These are phyloP conservation scores for Coccomyxa sp. DNA, from an alignment of 139 green algal genomes.

Conservation along the genomic window DNA sequence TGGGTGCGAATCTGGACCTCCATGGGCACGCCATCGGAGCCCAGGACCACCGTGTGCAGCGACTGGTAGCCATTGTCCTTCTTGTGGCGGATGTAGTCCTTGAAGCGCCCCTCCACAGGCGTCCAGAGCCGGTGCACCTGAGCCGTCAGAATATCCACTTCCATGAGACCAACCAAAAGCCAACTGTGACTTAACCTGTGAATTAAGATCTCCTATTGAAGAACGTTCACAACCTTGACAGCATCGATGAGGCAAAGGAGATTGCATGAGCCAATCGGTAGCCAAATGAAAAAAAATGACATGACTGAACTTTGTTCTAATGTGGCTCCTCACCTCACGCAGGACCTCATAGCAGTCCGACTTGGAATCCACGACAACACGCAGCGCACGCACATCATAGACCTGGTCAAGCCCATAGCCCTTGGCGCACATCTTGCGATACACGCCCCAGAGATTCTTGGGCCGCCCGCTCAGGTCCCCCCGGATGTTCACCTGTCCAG, in stretches of 20 bases:
- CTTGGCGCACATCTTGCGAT: conserved; percentile 75
- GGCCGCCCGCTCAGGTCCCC: conserved; percentile 81
- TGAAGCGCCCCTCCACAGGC: conserved; percentile 48
- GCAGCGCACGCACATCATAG: conserved; percentile 77
- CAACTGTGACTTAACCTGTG: not conserved
- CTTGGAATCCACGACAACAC: conserved; percentile 80
- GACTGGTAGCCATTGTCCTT: conserved; percentile 93
- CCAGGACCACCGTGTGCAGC: conserved; percentile 66
- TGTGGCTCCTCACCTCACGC: conserved; percentile 51
- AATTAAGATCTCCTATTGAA: not conserved
- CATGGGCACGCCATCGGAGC: conserved; percentile 39
- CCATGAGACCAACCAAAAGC: not conserved
- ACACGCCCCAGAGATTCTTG: conserved; percentile 92
- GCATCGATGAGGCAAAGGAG: not conserved
- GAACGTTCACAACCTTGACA: not conserved
- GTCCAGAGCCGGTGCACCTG: conserved; percentile 39
- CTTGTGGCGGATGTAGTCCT: conserved; percentile 84
- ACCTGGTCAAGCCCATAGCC: conserved; percentile 49
- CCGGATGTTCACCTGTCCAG: conserved; percentile 26
- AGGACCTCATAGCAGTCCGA: conserved; percentile 84
- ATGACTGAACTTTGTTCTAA: not conserved
- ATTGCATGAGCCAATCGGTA: not conserved
- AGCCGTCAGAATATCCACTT: not conserved
- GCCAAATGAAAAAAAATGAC: not conserved
- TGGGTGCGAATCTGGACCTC: conserved; percentile 81